Conservation (phyloP, 768 basidiomycete species). For the Gelatoporia subvermispora region DNA sequence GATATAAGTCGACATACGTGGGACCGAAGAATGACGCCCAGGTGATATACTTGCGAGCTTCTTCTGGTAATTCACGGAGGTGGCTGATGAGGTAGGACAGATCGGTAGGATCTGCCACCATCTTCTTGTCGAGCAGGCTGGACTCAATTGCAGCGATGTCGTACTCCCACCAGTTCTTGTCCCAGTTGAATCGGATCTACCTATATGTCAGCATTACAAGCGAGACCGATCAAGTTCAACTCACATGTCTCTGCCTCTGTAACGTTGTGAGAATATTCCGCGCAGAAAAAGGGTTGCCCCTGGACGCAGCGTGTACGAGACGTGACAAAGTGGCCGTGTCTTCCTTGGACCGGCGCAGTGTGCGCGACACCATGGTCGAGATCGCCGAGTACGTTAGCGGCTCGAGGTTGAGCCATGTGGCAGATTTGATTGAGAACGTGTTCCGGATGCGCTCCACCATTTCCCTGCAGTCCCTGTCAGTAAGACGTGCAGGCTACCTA, state of each 20-base stretch:
- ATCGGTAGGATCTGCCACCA: conserved; percentile 54
- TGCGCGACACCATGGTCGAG: conserved; percentile 55
- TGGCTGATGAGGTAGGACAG: conserved; percentile 56
- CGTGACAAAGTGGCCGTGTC: conserved; percentile 50
- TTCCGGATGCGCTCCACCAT: conserved; percentile 45
- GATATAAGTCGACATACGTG: conserved; percentile 38
- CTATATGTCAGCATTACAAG: conserved; percentile 1
- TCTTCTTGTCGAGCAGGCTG: conserved; percentile 45
- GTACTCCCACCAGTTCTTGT: conserved; percentile 63
- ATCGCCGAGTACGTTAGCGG: conserved; percentile 55
- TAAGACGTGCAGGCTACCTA: not conserved
- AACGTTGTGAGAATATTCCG: conserved; percentile 59
- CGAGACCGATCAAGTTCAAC: conserved; percentile 15
- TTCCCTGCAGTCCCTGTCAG: conserved; percentile 21
- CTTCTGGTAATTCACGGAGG: conserved; percentile 55
- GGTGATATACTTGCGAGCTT: conserved; percentile 59
- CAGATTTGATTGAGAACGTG: conserved; percentile 55
- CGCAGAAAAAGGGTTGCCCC: conserved; percentile 68
- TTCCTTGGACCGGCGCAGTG: conserved; percentile 54
- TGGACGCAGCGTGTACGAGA: conserved; percentile 52
- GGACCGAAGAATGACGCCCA: conserved; percentile 76
- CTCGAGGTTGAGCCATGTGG: conserved; percentile 65
- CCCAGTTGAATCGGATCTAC: conserved; percentile 64
- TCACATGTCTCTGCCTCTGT: conserved; percentile 57
- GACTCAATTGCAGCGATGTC: conserved; percentile 53